Base-by-base conservation (phyloP, 768 basidiomycete genomes). In the Suillus lakei region DNA sequence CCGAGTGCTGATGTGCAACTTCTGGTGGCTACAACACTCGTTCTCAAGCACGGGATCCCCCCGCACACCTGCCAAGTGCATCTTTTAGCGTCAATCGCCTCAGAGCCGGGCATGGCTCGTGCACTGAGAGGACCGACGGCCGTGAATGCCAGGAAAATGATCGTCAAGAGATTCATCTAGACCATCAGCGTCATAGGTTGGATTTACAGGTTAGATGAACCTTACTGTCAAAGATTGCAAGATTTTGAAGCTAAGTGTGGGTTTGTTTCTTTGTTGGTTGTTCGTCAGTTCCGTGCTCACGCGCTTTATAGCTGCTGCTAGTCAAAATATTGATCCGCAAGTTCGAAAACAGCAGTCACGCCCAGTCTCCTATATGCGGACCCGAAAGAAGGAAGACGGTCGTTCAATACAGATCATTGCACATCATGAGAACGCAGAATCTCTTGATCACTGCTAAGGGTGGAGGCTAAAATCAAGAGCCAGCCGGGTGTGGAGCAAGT, bases 1-100 rank as follows among this genome's bases (percentile, higher is more conserved):
- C 55, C 39, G 26, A 46, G 9, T 39, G n/a, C n/a, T n/a, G n/a
- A n/a, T n/a, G n/a, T 56, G 21, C 71, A 65, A 3, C 3, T 54
- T 21, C 13, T 2, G 5, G 8, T n/a, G 1, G 0, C 0, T 5
- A 5, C 26, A 38, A 15, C 32, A 16, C 0, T 2, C 10, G 62
- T 8, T 12, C 58, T 1, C 16, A 48, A 36, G 54, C 55, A 64
- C 18, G 38, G 50, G 23, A 32, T 46, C 8, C 26, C 7, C 18
- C 67, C 61, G 23, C 63, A 67, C 28, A 26, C 38, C 15, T 10
- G 16, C 63, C 65, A 67, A 43, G 63, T 18, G 34, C 58, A 70
- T n/a, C n/a, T n/a, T 61, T 59, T 6, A 18, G 58, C 15, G 28
- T 43, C 21, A 23, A 7, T 6, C n/a, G 38, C 39, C 43, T 2